Percentiles rank a stretch among this genome's conserved stretches.
Evolutionary conservation across 768 basidiomycete species (phyloP).

Genomic region (Termitomyces sp.): DNA sequence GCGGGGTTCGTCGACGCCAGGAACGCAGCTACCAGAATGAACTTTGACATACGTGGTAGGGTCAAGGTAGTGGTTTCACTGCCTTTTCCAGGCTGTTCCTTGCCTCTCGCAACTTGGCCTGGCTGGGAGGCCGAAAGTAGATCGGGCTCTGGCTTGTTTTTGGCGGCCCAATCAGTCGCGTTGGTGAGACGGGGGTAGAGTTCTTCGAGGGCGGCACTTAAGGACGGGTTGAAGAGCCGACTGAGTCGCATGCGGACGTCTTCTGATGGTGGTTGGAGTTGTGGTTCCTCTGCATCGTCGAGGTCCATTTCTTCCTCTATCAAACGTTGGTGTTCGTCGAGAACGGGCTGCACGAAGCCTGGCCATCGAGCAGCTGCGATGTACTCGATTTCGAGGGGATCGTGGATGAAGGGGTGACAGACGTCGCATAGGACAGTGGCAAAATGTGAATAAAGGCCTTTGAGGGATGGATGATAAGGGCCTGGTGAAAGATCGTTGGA

Average conservation of each 20-base stretch:
- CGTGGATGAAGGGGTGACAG: conserved; percentile 59
- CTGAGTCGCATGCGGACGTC: conserved; percentile 64
- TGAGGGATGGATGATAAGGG: conserved; percentile 50
- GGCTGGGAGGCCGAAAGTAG: conserved; percentile 26
- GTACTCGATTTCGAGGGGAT: conserved; percentile 68
- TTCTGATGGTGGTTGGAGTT: conserved; percentile 35
- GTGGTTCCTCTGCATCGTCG: conserved; percentile 15
- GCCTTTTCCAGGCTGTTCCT: not conserved
- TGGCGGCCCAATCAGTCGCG: conserved; percentile 55
- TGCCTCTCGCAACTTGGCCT: conserved; percentile 7
- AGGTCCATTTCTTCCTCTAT: conserved; percentile 16
- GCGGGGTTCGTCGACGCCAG: conserved; percentile 83
- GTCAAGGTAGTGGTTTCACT: conserved; percentile 33
- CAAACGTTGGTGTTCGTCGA: conserved; percentile 37
- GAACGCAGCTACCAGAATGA: conserved; percentile 30
- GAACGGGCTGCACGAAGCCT: conserved; percentile 64
- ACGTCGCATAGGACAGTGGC: conserved; percentile 50
- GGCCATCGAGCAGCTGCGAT: conserved; percentile 80
- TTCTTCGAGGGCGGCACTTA: conserved; percentile 56
- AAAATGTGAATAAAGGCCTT: conserved; percentile 62
- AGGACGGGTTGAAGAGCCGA: conserved; percentile 55
- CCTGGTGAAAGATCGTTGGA: conserved; percentile 7
- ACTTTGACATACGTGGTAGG: conserved; percentile 1
- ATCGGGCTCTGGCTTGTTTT: conserved; percentile 41
- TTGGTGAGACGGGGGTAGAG: conserved; percentile 67